A percentile compares a stretch with the other conserved stretches of the same genome.
Evolutionary conservation across 2,329 filamentous ascomycete genomes (phyloP).

Genomic region (Apiospora kogelbergensis): DNA sequence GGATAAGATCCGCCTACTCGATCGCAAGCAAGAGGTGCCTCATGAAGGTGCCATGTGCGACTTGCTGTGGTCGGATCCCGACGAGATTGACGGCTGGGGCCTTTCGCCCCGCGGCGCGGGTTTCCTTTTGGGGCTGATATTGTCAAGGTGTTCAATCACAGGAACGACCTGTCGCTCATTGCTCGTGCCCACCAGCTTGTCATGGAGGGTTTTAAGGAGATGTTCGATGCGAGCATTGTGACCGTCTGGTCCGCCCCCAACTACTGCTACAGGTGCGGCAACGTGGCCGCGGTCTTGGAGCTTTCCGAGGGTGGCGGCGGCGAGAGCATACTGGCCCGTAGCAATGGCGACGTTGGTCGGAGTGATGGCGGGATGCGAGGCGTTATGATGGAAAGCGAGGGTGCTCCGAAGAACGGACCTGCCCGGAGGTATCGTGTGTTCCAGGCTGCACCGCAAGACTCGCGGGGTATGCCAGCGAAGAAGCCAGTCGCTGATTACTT

Average conservation of each 20-base stretch:
- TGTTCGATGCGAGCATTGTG: conserved; percentile 95
- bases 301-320: conserved; percentile 85
- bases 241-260: conserved; percentile 99
- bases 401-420: conserved; percentile 60
- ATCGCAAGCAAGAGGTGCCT: conserved; percentile 96
- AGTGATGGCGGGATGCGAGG: conserved; percentile 45
- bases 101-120: conserved; percentile 90
- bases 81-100: conserved; percentile 97
- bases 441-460: conserved; percentile 94
- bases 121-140: conserved; percentile 96
- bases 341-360: conserved; percentile 67
- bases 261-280: conserved; percentile 95
- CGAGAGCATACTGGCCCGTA: conserved; percentile 66
- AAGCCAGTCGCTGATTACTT: conserved; percentile 98
- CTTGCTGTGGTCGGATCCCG: conserved; percentile 94
- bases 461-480: conserved; percentile 96
- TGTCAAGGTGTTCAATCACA: conserved; percentile 92
- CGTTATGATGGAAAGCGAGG: conserved; percentile 48
- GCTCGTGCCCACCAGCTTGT: conserved; percentile 95
- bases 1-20: conserved; percentile 91
- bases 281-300: conserved; percentile 93
- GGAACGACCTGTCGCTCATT: conserved; percentile 88
- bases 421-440: conserved; percentile 92
- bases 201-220: conserved; percentile 99
- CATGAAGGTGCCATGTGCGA: conserved; percentile 99